A percentile compares a stretch with the other conserved stretches of the same genome.
Conservation (phyloP, 192 early-diverging fungal species). For the Ambispora gerdemannii region DNA sequence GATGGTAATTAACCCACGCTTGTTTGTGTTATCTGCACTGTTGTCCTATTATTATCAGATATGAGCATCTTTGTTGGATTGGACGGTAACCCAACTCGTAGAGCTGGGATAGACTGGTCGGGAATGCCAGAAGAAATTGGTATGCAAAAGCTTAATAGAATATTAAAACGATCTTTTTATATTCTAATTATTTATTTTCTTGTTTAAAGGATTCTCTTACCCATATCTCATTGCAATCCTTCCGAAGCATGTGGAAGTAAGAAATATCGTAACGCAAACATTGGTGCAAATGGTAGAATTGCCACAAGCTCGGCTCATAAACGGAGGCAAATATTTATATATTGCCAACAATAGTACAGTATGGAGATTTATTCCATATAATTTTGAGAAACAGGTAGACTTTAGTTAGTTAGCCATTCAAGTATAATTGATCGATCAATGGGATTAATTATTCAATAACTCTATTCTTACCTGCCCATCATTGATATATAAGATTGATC, state of each 20-base stretch:
- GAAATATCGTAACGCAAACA: conserved; percentile 77
- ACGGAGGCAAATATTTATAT: conserved; percentile 73
- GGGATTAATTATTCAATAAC: neutral
- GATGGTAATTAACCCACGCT: neutral
- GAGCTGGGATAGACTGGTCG: conserved; percentile 60
- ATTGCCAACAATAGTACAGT: conserved; percentile 62
- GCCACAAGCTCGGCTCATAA: conserved; percentile 57
- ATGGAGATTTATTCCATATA: conserved; percentile 69
- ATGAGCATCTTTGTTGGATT: conserved; percentile 56
- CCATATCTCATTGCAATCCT: conserved; percentile 75
- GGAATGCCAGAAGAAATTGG: conserved; percentile 60
- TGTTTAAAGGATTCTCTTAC: conserved; percentile 50
- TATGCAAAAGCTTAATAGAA: conserved; percentile 16
- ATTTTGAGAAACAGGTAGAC: conserved; percentile 50
- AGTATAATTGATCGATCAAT: too few species aligned
- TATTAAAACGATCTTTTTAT: too few species aligned
- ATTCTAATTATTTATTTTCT: neutral
- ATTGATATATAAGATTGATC: conserved; percentile 72
- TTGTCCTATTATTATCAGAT: conserved; percentile 36
- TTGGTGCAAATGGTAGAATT: conserved; percentile 81
- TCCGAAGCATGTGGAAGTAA: conserved; percentile 73
- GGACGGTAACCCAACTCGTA: conserved; percentile 55
- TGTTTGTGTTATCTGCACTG: neutral
- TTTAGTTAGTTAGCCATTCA: neutral
- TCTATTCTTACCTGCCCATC: conserved; percentile 33